A percentile compares a stretch with the other conserved stretches of the same genome.
Evolutionary conservation across 192 early-diverging fungal species (phyloP).

Genomic region (Entophlyctis helioformis): DNA sequence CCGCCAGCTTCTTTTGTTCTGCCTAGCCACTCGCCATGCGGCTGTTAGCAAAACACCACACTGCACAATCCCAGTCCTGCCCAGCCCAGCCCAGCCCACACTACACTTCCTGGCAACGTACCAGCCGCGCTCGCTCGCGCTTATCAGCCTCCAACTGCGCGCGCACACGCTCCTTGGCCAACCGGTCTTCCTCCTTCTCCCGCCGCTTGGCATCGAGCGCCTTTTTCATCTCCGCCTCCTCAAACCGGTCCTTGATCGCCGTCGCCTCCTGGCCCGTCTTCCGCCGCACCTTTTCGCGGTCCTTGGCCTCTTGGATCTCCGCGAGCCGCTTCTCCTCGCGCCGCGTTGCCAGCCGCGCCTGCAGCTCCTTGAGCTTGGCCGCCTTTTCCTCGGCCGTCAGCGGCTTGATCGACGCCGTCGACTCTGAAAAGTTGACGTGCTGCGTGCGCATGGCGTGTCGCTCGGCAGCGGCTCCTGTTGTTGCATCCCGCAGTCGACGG

Average conservation of each 20-base stretch:
- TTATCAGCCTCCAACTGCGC: slow-evolving; percentile 73
- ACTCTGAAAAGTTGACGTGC: slow-evolving; percentile 69
- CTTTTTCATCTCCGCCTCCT: slow-evolving; percentile 67
- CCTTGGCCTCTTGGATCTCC: slow-evolving; percentile 57
- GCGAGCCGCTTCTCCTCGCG: slow-evolving; percentile 43
- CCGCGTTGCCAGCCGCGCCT: slow-evolving; percentile 47
- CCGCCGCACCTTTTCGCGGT: slow-evolving; percentile 54
- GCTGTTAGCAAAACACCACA: no score
- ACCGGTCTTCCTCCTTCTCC: slow-evolving; percentile 68
- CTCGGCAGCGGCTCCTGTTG: slow-evolving; percentile 53
- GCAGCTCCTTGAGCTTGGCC: slow-evolving; percentile 57
- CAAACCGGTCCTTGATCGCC: slow-evolving; percentile 50
- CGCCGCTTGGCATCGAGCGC: slow-evolving; percentile 50
- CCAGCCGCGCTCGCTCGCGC: slow-evolving; percentile 52
- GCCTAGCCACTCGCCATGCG: slow-evolving; percentile 7
- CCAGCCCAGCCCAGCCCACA: no score
- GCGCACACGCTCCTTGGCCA: slow-evolving; percentile 63
- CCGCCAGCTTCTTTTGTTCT: slow-evolving; percentile 20
- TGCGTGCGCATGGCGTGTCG: slow-evolving; percentile 60
- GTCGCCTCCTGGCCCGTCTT: slow-evolving; percentile 63
- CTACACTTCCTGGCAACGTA: no score
- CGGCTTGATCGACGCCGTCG: slow-evolving; percentile 61
- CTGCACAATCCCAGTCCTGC: no score
- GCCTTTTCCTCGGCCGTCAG: slow-evolving; percentile 70
- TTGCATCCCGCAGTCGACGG: background rate